Evolutionary conservation across 1,139 yeast species (phyloP), one percentile per base, ranked within the genome.

Genomic region (Hyphopichia buzzinii): DNA sequence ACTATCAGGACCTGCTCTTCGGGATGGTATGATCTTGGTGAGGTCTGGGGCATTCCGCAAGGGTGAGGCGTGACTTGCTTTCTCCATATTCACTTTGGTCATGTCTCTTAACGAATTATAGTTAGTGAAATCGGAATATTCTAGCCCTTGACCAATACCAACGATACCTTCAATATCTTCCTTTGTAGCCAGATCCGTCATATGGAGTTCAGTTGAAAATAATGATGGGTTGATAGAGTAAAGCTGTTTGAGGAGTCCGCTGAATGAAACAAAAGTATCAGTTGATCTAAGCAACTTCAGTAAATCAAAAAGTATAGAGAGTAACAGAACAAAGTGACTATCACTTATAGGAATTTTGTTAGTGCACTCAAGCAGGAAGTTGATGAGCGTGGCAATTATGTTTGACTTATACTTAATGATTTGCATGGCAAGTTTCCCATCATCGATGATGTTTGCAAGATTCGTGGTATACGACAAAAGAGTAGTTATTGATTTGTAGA

Each of bases 291-390:
- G 54, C 8, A 65, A 44, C 11, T 59, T 57, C 3, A 65, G 60
- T 38, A 70, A 51, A 27, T 62, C 66, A 35, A 69, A 59, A 19
- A 68, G 50, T 24, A 49, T 54, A 4, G 54, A 41, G 3, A 60
- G 41, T 4, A 68, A 42, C 19, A 54, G 49, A 40, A 57, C 55
- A 39, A 64, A 66, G 28, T 54, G 49, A 13, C 55, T 55, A 40
- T 66, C 72, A 26, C 61, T 56, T 3, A 68, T 61, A 0, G 72
- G 67, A 12, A 64, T 52, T 38, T 53, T 56, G 19, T 61, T 59
- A 24, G 59, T 50, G 1, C 65, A 55, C 15, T 46, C 42, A 16
- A 41, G 39, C 40, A 68, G 50, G 19, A 65, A 55, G 8, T 52
- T 54, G 22, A 70, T 50, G 6, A 68, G 44, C 54, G 52, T 55